Base-by-base conservation (phyloP, 768 basidiomycete species). In the Heimioporus sp. region DNA sequence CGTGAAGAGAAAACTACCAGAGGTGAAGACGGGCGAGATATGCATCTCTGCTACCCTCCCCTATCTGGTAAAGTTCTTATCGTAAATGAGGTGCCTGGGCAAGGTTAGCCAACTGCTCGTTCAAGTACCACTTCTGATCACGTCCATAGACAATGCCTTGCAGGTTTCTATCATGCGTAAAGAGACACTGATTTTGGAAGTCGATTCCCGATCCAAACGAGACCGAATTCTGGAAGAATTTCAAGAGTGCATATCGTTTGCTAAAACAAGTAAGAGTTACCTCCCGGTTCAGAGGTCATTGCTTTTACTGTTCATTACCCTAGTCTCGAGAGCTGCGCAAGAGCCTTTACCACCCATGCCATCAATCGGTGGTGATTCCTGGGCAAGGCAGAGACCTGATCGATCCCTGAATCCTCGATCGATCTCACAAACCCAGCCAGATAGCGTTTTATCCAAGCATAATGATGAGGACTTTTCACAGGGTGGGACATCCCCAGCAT, bases 11-110 rank as follows among this genome's bases (percentile, higher is more conserved):
- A 74, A 49, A 69, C 72, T 36, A 71, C 76, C 24, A 60, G 68
- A 53, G 76, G 73, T 12, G 70, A 74, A 31, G 80, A 82, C 52
- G 83, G 83, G 11, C 78, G 86, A 6, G 92, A 97, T 64, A 88
- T 96, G 86, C 91, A 85, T 83, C 75, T 99, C 42, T 83, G 86
- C 58, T 99, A 97, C 73, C 97, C 97, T 16, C 97, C 97, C 5
- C 74, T 99, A 32, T 87, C 97, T 12, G 96, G 94, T 5, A 98
- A 96, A 66, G 94, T 97, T 61, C 76, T 99, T 48, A 79, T 80
- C 52, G 86, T 90, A 4, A 74, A 74, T 10, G 85, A 85, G 56
- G 75, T 80, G 4, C 73, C 75, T 50, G 84, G 77, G 34, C 78
- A 79, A 76, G 81, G 91, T 82, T 53, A 51, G 80, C 70, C 32